Percentiles rank a stretch among this genome's conserved stretches.
Evolutionary conservation across 202 grass and related monocot genomes (phyloP).

Genomic region (Schoenoplectus triqueter): DNA sequence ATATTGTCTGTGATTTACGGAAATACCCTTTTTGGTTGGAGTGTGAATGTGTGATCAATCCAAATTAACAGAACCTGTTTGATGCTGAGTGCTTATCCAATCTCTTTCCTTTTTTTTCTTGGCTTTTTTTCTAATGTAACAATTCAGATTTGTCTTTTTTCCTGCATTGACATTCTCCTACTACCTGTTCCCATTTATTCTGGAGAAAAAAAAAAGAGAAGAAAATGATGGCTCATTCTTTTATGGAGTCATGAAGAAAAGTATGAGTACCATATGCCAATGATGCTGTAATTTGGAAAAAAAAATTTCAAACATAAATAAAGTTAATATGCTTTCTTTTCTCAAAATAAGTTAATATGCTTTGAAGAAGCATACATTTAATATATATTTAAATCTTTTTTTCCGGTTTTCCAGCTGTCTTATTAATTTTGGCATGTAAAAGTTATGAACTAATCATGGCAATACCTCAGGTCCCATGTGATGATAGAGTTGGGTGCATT

Average conservation of each 20-base stretch:
- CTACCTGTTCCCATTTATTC: not conserved
- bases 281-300: not conserved
- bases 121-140: not conserved
- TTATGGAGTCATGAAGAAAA: not conserved
- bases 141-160: not conserved
- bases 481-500: not conserved
- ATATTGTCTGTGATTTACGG: not conserved
- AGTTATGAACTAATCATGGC: not conserved
- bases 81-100: not conserved
- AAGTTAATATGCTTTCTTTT: not conserved
- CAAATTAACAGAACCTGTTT: not conserved
- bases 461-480: not conserved
- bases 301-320: not conserved
- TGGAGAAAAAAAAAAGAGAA: not conserved
- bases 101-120: not conserved
- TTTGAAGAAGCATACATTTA: not conserved
- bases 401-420: not conserved
- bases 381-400: not conserved
- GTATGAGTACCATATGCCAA: not conserved
- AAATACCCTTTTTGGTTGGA: not conserved
- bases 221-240: not conserved
- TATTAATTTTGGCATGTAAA: not conserved
- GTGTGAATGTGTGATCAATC: not conserved
- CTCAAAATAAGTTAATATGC: not conserved
- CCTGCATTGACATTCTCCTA: not conserved